These are phyloP conservation scores for Penicillium sp. DNA, from an alignment of 2,329 filamentous ascomycete species.

Conservation along the genomic window DNA sequence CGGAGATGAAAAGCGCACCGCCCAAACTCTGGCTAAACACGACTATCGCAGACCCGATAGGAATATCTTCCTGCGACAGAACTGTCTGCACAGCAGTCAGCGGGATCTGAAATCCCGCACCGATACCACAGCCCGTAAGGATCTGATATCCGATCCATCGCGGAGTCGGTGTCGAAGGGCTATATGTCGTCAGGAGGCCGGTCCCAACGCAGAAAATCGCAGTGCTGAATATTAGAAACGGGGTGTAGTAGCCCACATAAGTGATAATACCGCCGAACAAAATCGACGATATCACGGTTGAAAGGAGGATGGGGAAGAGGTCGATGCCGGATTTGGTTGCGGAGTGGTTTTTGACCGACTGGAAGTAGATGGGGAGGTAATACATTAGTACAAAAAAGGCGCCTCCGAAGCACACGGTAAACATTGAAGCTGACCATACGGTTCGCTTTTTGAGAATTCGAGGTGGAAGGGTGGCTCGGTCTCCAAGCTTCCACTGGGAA, in stretches of 20 bases:
- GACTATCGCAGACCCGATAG: conserved; percentile 23
- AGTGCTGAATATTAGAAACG: conserved; percentile 24
- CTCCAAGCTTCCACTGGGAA: conserved; percentile 35
- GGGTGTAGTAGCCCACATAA: conserved; percentile 22
- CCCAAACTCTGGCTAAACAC: conserved; percentile 29
- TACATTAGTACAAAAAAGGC: conserved; percentile 38
- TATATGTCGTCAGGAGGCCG: conserved; percentile 19
- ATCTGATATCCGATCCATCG: conserved; percentile 33
- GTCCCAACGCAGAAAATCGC: conserved; percentile 18
- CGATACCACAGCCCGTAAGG: conserved; percentile 23
- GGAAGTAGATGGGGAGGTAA: conserved; percentile 49
- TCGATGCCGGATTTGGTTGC: conserved; percentile 38
- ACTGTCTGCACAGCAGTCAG: conserved; percentile 22
- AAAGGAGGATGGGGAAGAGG: conserved; percentile 41
- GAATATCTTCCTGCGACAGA: conserved; percentile 24
- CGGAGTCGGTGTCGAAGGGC: conserved; percentile 14
- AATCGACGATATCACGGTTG: conserved; percentile 24
- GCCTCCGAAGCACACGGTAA: conserved; percentile 34
- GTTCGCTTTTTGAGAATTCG: conserved; percentile 37
- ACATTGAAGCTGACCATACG: conserved; percentile 31
- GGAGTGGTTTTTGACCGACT: conserved; percentile 30
- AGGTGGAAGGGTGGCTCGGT: conserved; percentile 38
- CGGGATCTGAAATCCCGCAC: conserved; percentile 23
- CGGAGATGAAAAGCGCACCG: conserved; percentile 27
- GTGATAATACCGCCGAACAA: conserved; percentile 25